phyloP scores from a whole-genome alignment of 2,329 filamentous ascomycete genomes.

The Nakataea oryzae region DNA sequence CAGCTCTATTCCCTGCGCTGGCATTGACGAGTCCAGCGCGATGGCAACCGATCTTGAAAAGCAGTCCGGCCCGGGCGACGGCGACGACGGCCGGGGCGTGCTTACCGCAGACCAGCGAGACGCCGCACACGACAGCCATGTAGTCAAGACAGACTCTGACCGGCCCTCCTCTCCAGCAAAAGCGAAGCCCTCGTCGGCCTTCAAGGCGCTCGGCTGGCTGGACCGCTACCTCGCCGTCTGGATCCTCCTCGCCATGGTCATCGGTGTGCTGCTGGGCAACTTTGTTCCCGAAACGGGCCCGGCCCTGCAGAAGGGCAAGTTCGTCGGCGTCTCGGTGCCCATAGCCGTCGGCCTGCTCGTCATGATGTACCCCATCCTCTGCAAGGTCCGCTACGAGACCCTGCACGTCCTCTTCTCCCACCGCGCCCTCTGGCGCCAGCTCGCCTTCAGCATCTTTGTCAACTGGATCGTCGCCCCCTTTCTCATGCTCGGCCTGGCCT shows the following conservation, averaged over 20 bases:
- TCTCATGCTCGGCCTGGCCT: conserved; percentile 64
- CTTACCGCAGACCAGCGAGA: no score
- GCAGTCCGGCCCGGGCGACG: no score
- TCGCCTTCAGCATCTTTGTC: conserved; percentile 63
- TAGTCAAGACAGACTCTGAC: no score
- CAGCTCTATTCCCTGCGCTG: no score
- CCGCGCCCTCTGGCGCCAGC: conserved; percentile 62
- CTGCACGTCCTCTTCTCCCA: conserved; percentile 56
- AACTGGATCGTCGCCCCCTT: conserved; percentile 81
- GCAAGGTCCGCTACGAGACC: conserved; percentile 72
- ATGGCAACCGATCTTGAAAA: no score
- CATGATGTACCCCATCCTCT: conserved; percentile 93
- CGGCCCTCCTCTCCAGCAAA: no score
- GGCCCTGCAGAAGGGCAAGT: conserved; percentile 58
- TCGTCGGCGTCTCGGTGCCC: conserved; percentile 39
- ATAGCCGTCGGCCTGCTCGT: conserved; percentile 68
- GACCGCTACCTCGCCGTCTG: conserved; percentile 57
- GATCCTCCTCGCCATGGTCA: conserved; percentile 70
- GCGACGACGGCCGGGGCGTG: no score
- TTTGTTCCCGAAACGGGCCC: conserved; percentile 54
- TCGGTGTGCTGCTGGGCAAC: conserved; percentile 68
- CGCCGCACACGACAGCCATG: no score
- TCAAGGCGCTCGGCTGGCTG: conserved; percentile 46
- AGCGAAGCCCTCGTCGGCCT: conserved; percentile 24
- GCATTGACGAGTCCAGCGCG: no score